phyloP scores from a whole-genome alignment of 306 rosid genomes.

The Oemleria cerasiformis region DNA sequence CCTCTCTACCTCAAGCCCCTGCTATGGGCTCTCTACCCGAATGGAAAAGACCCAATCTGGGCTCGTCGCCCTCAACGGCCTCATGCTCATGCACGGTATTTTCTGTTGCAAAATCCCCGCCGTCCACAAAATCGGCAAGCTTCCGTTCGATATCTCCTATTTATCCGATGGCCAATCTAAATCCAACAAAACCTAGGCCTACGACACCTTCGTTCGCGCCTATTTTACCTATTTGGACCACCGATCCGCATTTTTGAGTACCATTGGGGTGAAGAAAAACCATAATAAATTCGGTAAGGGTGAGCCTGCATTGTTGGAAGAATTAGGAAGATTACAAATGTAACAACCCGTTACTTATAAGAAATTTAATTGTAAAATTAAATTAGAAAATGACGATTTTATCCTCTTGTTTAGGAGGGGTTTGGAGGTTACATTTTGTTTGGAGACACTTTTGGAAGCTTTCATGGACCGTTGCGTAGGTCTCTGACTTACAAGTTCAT shows the following conservation, averaged over 20 bases:
- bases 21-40: constrained; percentile 36
- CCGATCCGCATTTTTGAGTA: constrained; percentile 25
- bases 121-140: constrained; percentile 51
- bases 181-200: constrained; percentile 29
- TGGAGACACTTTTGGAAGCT: too few species aligned
- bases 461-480: too few species aligned
- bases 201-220: constrained; percentile 42
- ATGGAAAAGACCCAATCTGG: constrained; percentile 66
- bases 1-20: constrained; percentile 59
- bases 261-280: constrained; percentile 23
- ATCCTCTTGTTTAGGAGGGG: too few species aligned
- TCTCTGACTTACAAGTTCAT: too few species aligned
- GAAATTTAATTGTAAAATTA: too few species aligned
- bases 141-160: constrained; percentile 65
- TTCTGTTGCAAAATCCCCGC: constrained; percentile 45
- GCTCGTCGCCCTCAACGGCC: constrained; percentile 78
- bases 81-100: constrained; percentile 87
- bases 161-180: constrained; percentile 45
- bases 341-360: too few species aligned
- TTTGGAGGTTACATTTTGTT: too few species aligned
- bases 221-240: constrained; percentile 65
- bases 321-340: constrained; percentile 44
- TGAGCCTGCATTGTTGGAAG: constrained; percentile 43
- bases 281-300: not conserved
- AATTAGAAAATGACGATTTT: too few species aligned